Conservation (phyloP, 225 moss, liverwort and hornwort species). For the Ulota crispa region DNA sequence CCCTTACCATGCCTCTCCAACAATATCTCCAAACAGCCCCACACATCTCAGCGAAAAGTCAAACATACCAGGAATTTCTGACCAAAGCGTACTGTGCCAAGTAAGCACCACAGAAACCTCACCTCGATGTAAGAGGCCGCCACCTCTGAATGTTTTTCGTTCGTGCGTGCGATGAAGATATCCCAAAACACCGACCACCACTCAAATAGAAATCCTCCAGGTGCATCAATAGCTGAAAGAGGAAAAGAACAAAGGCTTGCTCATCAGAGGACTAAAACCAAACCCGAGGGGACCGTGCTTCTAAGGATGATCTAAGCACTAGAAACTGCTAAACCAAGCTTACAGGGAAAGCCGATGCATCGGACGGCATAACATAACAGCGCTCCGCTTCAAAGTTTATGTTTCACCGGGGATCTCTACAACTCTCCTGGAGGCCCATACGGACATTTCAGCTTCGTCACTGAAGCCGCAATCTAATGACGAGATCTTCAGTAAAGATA, state of each 20-base stretch:
- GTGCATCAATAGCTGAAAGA: slow-evolving; percentile 92
- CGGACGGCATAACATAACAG: not conserved
- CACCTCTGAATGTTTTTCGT: slow-evolving; percentile 99
- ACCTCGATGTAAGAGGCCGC: slow-evolving; percentile 99
- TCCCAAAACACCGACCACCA: slow-evolving; percentile 99
- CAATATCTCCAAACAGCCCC: not conserved
- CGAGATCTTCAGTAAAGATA: not conserved
- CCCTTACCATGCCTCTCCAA: not conserved
- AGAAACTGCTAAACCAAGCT: not conserved
- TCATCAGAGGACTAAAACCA: slow-evolving; percentile 4
- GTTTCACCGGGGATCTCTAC: not conserved
- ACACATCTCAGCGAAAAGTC: not conserved
- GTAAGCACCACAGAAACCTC: slow-evolving; percentile 26
- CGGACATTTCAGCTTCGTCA: not conserved
- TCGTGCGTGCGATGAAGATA: slow-evolving; percentile 98
- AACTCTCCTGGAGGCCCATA: not conserved
- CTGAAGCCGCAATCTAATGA: not conserved
- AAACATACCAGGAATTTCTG: slow-evolving; percentile 1
- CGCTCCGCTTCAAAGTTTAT: not conserved
- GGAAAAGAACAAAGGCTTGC: slow-evolving; percentile 17
- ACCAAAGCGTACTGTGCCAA: slow-evolving; percentile 6
- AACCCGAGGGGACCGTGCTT: not conserved
- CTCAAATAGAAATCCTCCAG: slow-evolving; percentile 97
- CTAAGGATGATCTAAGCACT: not conserved
- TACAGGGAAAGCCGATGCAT: not conserved